Base-by-base conservation (phyloP, 495 filamentous ascomycete genomes). In the Aspergillus kassunensis region DNA sequence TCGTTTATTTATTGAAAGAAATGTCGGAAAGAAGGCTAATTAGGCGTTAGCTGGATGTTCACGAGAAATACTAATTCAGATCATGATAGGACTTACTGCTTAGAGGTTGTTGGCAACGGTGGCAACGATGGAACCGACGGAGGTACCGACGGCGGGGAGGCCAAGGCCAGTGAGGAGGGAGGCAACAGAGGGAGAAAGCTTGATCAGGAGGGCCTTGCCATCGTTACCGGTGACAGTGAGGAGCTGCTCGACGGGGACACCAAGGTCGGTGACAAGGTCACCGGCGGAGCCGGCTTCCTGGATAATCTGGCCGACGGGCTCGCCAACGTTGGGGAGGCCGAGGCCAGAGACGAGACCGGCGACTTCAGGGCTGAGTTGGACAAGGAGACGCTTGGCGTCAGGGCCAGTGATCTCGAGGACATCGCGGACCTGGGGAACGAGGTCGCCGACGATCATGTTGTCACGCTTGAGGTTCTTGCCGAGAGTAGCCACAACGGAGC, bases 211-310 rank as follows among this genome's bases (percentile, higher is more conserved):
- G 27, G 55, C 24, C 43, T 58, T 55, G 54, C 60, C 62, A 34
- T 71, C 68, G 24, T 63, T 31, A 49, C 59, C 64, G 23, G 63
- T 60, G 33, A 72, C 62, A 43, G 59, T 66, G 27, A 74, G 61
- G 53, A 70, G 62, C 8, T 63, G 16, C 48, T 68, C 43, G 24
- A 64, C 50, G 50, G 66, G 65, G 25, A n/a, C 43, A 43, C 61
- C 57, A 40, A 71, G 40, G 57, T 72, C 62, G 45, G 61, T 59
- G 49, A 72, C 39, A 47, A 74, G 69, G 43, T 74, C 66, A 53
- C 69, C 69, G 21, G 69, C 47, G 56, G 34, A 53, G 52, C 58
- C 53, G 44, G 68, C 68, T 29, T 63, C 61, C 20, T 43, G 49
- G 42, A 71, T 44, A 39, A 71, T 50, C 29, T 54, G 15, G 21